Conservation (phyloP, 441 rosid species). For the Theobroma grandiflorum region DNA sequence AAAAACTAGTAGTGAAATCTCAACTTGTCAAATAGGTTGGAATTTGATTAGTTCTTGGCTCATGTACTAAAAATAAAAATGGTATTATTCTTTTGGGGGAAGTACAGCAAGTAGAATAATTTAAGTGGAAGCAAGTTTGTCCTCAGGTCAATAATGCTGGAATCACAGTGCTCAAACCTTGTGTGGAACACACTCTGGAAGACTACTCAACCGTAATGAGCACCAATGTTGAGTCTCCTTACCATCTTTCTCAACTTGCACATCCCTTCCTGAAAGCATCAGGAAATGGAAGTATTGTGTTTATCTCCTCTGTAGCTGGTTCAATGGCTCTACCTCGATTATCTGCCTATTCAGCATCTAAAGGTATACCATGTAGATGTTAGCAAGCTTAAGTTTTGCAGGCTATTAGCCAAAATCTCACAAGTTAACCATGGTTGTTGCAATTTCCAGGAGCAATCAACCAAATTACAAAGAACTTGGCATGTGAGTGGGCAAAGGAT, state of each 20-base stretch:
- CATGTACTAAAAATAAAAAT: background rate
- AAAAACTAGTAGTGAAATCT: background rate
- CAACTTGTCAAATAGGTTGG: background rate
- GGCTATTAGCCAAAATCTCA: background rate
- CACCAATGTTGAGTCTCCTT: slow-evolving; percentile 46
- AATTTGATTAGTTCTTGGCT: background rate
- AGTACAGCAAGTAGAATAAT: background rate
- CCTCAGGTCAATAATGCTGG: slow-evolving; percentile 50
- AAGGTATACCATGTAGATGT: slow-evolving; percentile 31
- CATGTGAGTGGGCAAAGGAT: slow-evolving; percentile 51
- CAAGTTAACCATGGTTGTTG: background rate
- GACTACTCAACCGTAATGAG: slow-evolving; percentile 33
- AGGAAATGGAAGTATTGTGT: slow-evolving; percentile 41
- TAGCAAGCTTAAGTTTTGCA: background rate
- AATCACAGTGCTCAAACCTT: slow-evolving; percentile 17
- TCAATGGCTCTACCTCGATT: slow-evolving; percentile 27
- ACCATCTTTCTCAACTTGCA: slow-evolving; percentile 45
- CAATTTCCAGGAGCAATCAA: slow-evolving; percentile 43
- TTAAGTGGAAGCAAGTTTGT: background rate
- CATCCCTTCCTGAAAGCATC: slow-evolving; percentile 44
- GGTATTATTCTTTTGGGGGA: background rate
- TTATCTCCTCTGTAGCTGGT: slow-evolving; percentile 44
- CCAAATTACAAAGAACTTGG: slow-evolving; percentile 42
- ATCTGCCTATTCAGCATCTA: slow-evolving; percentile 40
- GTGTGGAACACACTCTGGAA: slow-evolving; percentile 30